Base-by-base conservation (phyloP, 345 rosid genomes). In the Gossypium thurberi region DNA sequence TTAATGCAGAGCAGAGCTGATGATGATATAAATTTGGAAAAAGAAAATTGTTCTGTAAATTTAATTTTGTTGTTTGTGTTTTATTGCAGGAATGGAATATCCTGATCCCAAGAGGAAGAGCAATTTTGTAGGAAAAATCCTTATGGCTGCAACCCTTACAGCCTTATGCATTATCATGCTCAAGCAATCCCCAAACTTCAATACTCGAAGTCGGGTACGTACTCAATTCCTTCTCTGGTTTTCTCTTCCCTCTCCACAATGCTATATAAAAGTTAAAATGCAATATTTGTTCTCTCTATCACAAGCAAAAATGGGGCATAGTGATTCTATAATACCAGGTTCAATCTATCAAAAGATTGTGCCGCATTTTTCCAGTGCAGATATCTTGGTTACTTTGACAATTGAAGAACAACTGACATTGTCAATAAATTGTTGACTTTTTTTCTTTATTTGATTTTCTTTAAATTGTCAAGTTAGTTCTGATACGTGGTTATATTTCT, bases 151-250 rank as follows among this genome's bases (percentile, higher is more conserved):
- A 72, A 53, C 80, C 46, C 87, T 95, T 70, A 92, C 96, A 65
- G 92, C 93, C 65, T 76, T 95, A 60, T 92, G 97, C 84, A 87
- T 95, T 76, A 74, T 92, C 59, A 82, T 92, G 95, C 91, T 95
- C 47, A 95, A 92, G 80, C 98, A 89, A 50, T 89, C 96, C 43
- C 87, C 95, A 10, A 81, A 84, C 56, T 92, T 92, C 80, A 79
- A 73, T 53, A 60, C 87, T 10, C 85, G 91, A 13, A 95, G 86
- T 74, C 80, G 28, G 86, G 99, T 95, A 89, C 68, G 14, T 47
- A 47, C 51, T 47, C 51, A 14, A 47, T 63, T 52, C 65, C 52
- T 14, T 10, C 72, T 44, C 2, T 12, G 11, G 17, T 44, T 43
- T 14, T 43, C 33, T 43, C 52, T 5, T 42, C 3, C 40, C 3